Base-by-base conservation (phyloP, 2,329 filamentous ascomycete genomes). In the Bipolaris victoriae region DNA sequence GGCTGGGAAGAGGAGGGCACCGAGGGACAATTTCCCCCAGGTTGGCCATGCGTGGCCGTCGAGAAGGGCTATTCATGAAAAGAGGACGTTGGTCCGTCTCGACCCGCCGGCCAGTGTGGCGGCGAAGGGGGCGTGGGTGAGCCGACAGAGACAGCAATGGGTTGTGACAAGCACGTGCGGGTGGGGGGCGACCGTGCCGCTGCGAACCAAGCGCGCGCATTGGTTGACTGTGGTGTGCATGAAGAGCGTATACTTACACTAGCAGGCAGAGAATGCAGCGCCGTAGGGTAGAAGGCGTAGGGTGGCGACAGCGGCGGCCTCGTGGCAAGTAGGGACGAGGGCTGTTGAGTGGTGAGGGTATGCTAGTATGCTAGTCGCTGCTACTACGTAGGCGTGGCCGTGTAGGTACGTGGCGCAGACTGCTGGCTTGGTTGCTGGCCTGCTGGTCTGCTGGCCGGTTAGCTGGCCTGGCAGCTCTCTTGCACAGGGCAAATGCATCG, bases 71-170 rank as follows among this genome's bases (percentile, higher is more conserved):
- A 15, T 24, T 43, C 20, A 43, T 26, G 20, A 43, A 26, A 43
- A 22, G 24, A 22, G 40, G n/a, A 22, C 13, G 40, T 43, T 43
- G 40, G 18, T 26, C 20, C 40, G 40, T 43, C 40, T 6, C 7
- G 40, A 22, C 18, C 40, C 22, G 40, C 40, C 20, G 20, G 40
- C n/a, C 40, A 15, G 18, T 24, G 52, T 22, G 16, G 31, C 45
- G 47, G 26, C 36, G 36, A 49, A 49, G 45, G 35, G 53, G 48
- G 48, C 40, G 50, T 40, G 41, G 3, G 53, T 45, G 48, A 31
- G 35, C 26, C 26, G 26, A 29, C 26, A 31, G 29, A 31, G 29
- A 31, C 29, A 31, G 29, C 29, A 31, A 10, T 31, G 29, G 29
- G 11, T 31, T 49, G 35, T 15, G 35, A 39, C 31, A 29, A 24